Conservation (phyloP, 441 rosid genomes). For the Melastoma candidum region DNA sequence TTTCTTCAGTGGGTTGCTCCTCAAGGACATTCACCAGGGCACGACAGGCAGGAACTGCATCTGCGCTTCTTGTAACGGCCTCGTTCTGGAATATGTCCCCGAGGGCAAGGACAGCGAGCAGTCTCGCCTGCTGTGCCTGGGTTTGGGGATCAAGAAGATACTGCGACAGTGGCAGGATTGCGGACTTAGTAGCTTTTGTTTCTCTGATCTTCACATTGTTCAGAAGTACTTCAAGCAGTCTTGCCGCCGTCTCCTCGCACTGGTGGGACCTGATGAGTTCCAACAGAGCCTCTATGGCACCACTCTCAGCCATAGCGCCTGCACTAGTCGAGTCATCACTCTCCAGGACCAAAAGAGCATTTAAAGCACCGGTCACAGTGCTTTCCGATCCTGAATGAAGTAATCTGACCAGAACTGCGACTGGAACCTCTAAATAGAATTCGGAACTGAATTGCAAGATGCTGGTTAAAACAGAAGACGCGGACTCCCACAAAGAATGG, state of each 20-base stretch:
- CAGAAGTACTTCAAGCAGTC: constrained; percentile 88
- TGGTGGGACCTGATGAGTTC: constrained; percentile 97
- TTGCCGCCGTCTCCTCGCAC: constrained; percentile 96
- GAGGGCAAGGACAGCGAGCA: constrained; percentile 93
- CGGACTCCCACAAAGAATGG: constrained; percentile 94
- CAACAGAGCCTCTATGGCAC: constrained; percentile 96
- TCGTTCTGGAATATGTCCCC: constrained; percentile 99
- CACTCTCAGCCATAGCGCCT: constrained; percentile 99
- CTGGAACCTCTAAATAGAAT: constrained; percentile 92
- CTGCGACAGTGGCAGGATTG: constrained; percentile 89
- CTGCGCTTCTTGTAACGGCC: constrained; percentile 90
- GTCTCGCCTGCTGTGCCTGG: constrained; percentile 94
- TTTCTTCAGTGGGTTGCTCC: constrained; percentile 99
- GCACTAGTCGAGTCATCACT: constrained; percentile 97
- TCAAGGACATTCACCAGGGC: constrained; percentile 97
- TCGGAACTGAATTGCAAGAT: constrained; percentile 98
- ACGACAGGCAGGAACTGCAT: constrained; percentile 97
- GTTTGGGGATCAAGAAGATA: constrained; percentile 99
- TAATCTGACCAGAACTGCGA: constrained; percentile 90
- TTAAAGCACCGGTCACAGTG: constrained; percentile 83
- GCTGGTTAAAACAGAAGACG: constrained; percentile 78
- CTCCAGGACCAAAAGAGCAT: constrained; percentile 97
- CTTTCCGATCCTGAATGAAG: constrained; percentile 82
- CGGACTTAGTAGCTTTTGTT: constrained; percentile 85
- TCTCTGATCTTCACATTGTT: constrained; percentile 98